These are phyloP conservation scores for Verticillium longisporum DNA, from an alignment of 2,329 filamentous ascomycete species.

Conservation along the genomic window DNA sequence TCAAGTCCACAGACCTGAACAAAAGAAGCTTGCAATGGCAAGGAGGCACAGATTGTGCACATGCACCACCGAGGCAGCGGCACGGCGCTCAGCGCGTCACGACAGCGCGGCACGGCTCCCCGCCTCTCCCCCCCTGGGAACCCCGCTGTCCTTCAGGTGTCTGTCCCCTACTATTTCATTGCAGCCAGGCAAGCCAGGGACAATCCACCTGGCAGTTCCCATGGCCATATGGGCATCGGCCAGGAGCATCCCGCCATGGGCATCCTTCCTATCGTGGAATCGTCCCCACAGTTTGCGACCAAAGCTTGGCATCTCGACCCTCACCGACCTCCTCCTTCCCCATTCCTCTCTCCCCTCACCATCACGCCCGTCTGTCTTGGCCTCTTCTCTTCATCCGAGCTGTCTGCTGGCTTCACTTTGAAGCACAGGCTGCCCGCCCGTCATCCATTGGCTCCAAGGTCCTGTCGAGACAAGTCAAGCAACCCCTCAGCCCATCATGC, in stretches of 20 bases:
- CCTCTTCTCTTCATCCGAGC: neutral
- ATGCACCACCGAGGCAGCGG: neutral
- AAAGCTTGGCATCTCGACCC: neutral
- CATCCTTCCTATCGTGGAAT: neutral
- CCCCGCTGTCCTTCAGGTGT: too few species aligned
- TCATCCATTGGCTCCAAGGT: neutral
- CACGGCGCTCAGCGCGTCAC: neutral
- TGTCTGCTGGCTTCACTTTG: neutral
- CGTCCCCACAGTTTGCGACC: neutral
- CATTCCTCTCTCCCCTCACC: neutral
- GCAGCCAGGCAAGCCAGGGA: too few species aligned
- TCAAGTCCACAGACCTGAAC: too few species aligned
- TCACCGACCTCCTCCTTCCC: neutral
- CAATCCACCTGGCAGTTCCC: too few species aligned
- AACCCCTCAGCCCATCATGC: conserved; percentile 18
- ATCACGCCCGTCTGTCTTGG: neutral
- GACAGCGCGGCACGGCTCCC: neutral
- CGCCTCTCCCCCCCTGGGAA: neutral
- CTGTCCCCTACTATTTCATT: too few species aligned
- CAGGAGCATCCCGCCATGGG: too few species aligned
- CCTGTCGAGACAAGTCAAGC: neutral
- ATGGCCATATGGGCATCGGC: too few species aligned
- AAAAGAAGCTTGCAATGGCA: too few species aligned
- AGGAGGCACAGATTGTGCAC: too few species aligned
- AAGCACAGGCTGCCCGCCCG: neutral